phyloP scores from a whole-genome alignment of 23 red algal genomes.

The Gracilaria gracilis region DNA sequence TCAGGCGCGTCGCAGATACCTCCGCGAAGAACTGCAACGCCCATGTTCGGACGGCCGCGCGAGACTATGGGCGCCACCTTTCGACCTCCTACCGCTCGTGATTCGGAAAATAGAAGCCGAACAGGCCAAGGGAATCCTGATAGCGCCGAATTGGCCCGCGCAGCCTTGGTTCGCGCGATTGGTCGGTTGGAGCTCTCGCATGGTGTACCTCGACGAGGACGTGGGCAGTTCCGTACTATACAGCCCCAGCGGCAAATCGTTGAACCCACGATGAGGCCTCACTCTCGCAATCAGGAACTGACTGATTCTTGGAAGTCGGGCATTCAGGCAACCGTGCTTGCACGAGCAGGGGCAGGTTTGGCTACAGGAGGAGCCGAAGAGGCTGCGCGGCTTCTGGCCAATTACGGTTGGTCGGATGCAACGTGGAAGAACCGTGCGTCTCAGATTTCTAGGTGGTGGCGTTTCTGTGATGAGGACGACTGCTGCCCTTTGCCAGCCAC shows the following conservation, averaged over 20 bases:
- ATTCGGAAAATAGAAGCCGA: not conserved
- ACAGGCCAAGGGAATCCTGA: not conserved
- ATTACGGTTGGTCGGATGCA: not conserved
- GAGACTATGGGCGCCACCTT: not conserved
- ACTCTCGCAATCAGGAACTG: not conserved
- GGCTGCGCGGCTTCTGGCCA: not conserved
- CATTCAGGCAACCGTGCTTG: not conserved
- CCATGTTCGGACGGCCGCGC: not conserved
- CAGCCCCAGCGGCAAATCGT: not conserved
- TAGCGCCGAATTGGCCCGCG: conserved; percentile 14
- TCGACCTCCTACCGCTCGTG: conserved; percentile 1
- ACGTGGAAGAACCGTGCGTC: not conserved
- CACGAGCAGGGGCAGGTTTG: not conserved
- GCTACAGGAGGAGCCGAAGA: conserved; percentile 17
- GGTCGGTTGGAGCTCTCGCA: not conserved
- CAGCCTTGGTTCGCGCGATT: conserved; percentile 13
- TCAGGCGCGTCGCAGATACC: not conserved
- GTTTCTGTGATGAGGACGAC: conserved; percentile 15
- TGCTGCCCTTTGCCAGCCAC: no score
- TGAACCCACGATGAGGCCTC: not conserved
- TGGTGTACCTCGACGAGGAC: not conserved
- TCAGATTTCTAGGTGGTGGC: conserved; percentile 10
- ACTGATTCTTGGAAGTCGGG: not conserved
- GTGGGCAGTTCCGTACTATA: no score
- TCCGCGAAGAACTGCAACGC: not conserved